These are phyloP conservation scores for Vanderwaltozyma polyspora DNA, from an alignment of 805 yeast genomes.

Conservation along the genomic window DNA sequence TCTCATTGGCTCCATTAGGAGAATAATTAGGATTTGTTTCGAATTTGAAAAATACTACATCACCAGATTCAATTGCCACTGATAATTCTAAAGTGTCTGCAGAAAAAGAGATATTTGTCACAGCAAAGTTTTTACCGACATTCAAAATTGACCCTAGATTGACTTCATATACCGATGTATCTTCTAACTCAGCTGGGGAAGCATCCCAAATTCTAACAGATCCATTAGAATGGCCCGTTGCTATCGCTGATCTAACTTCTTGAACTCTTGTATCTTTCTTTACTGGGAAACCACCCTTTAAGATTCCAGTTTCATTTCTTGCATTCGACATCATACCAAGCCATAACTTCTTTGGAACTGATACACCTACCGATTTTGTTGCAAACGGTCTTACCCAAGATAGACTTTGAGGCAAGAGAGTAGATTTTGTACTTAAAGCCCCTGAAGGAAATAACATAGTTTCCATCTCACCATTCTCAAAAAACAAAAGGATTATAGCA, in stretches of 20 bases:
- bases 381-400: constrained; percentile 70
- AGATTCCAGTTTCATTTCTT: constrained; percentile 31
- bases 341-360: constrained; percentile 61
- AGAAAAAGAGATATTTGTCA: constrained; percentile 59
- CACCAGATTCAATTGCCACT: constrained; percentile 57
- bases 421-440: constrained; percentile 37
- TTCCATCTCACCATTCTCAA: constrained; percentile 56
- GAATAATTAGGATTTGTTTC: constrained; percentile 41
- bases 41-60: constrained; percentile 64
- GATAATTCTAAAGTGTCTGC: constrained; percentile 68
- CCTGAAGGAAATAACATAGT: constrained; percentile 51
- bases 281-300: constrained; percentile 74
- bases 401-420: constrained; percentile 69
- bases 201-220: constrained; percentile 76
- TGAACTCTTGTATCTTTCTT: constrained; percentile 36
- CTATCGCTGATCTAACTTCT: constrained; percentile 47
- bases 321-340: constrained; percentile 49
- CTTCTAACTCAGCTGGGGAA: constrained; percentile 59
- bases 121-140: constrained; percentile 34
- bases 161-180: constrained; percentile 47
- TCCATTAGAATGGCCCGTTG: constrained; percentile 84
- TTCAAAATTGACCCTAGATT: constrained; percentile 41
- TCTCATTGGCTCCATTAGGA: constrained; percentile 16
- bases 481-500: constrained; percentile 41
- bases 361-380: constrained; percentile 42